Conservation (phyloP, 1,284 basidiomycete species). For the Ceratobasidium papillatum region DNA sequence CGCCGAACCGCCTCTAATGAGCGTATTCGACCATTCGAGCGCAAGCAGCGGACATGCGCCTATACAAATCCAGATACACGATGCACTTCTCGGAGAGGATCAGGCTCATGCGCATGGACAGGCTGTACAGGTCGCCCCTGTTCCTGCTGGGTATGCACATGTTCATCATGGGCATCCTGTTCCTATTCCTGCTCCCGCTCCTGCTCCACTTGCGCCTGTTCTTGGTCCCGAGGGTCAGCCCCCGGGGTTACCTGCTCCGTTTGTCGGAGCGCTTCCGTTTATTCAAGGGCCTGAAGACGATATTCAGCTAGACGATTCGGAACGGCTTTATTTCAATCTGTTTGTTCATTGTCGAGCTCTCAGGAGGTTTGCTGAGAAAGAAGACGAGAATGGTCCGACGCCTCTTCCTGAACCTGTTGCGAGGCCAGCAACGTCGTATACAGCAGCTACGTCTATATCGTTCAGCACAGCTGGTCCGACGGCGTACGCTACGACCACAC, state of each 20-base stretch:
- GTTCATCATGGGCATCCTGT: not conserved
- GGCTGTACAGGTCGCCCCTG: not conserved
- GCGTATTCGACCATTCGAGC: constrained; percentile 36
- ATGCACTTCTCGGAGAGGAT: constrained; percentile 23
- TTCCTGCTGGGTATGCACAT: not conserved
- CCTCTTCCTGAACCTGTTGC: no score
- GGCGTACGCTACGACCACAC: not conserved
- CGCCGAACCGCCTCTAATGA: constrained; percentile 31
- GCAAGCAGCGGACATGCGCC: constrained; percentile 22
- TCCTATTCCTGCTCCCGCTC: not conserved
- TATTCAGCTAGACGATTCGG: constrained; percentile 6
- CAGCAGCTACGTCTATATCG: no score
- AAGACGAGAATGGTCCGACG: not conserved
- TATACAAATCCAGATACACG: constrained; percentile 36
- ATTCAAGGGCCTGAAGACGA: constrained; percentile 9
- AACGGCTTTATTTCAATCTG: constrained; percentile 32
- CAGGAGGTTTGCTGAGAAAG: constrained; percentile 12
- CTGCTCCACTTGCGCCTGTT: not conserved
- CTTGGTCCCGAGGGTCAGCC: not conserved
- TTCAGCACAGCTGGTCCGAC: no score
- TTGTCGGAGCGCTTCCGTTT: not conserved
- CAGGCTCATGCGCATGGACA: not conserved
- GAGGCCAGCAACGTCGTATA: no score
- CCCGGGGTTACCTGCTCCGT: constrained; percentile 1
- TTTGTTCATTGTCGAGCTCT: constrained; percentile 34